Evolutionary conservation across 345 rosid species (phyloP), one percentile per base, ranked within the genome.

Genomic region (Cochlearia excelsa): DNA sequence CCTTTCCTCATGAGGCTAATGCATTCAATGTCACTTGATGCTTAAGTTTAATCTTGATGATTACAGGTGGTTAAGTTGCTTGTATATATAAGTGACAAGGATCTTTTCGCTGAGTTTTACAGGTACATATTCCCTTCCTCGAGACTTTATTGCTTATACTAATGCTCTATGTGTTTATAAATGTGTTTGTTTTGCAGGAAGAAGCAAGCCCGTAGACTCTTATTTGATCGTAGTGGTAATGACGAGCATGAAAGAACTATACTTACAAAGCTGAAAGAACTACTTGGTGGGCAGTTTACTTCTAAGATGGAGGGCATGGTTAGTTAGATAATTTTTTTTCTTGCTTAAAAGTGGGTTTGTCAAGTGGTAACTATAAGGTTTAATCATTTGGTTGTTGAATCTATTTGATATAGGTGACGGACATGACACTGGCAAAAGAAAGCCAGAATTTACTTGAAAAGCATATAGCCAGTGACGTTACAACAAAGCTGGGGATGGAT

Each of bases 41-140:
- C 23, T 16, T 16, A 16, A 16, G 23, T 16, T 16, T 16, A 16
- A 16, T 16, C 23, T 16, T 16, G 23, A 16, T 16, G 23, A 11
- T 34, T 78, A 62, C 79, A 92, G 97, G 96, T 90, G 1, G 97
- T 94, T 50, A 90, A 87, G 77, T 74, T 90, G 76, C 95, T 89
- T 61, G 95, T 85, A 0, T 86, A 86, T 53, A 83, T 82, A 34
- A 80, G 88, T 43, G 95, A 89, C 63, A 89, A 89, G 74, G 97
- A 89, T 63, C 82, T 89, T 51, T 89, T 82, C 59, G 97, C 90
- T 0, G 97, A 89, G 67, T 89, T 86, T 58, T 86, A 86, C 64
- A 77, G 94, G 96, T 85, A 16, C 23, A 16, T 16, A 16, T 16
- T 64, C 40, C 54, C 56, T 10, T 38, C 44, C 7, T 51, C 34